Percentiles rank a stretch among this genome's conserved stretches.
Conservation (phyloP, 257 asterid species). For the Plectranthus barbatus region DNA sequence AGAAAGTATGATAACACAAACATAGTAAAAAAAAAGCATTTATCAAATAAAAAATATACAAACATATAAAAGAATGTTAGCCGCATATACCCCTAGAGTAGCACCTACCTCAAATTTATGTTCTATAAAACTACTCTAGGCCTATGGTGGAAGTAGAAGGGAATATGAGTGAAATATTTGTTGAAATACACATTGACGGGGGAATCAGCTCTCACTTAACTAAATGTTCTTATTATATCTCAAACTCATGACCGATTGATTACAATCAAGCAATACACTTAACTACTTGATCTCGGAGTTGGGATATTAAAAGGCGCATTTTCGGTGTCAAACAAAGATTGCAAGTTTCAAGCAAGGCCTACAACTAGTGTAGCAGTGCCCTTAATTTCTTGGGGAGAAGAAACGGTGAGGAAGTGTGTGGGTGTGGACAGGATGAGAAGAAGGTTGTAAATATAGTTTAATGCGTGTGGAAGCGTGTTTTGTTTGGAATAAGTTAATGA, state of each 20-base stretch:
- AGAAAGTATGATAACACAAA: too few species aligned
- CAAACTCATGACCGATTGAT: too few species aligned
- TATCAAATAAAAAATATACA: too few species aligned
- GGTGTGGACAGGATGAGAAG: conserved; percentile 74
- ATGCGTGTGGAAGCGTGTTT: conserved; percentile 43
- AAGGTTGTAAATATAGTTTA: conserved; percentile 63
- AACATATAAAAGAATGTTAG: too few species aligned
- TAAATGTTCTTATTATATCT: too few species aligned
- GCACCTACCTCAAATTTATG: too few species aligned
- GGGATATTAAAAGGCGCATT: conserved; percentile 36
- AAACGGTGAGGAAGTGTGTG: conserved; percentile 24
- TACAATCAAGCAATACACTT: too few species aligned
- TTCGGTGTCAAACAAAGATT: conserved; percentile 24
- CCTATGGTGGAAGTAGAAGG: neutral
- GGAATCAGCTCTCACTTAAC: conserved; percentile 15
- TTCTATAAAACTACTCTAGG: neutral
- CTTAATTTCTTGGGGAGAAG: conserved; percentile 28
- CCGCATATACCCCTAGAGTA: too few species aligned
- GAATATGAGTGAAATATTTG: conserved; percentile 23
- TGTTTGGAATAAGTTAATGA: conserved; percentile 33
- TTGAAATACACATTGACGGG: conserved; percentile 20
- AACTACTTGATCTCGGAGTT: too few species aligned
- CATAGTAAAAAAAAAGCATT: too few species aligned
- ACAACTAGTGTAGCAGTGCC: neutral
- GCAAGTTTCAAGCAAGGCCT: conserved; percentile 26